Conservation (phyloP, 2,329 filamentous ascomycete genomes). For the Geosmithia flava region DNA sequence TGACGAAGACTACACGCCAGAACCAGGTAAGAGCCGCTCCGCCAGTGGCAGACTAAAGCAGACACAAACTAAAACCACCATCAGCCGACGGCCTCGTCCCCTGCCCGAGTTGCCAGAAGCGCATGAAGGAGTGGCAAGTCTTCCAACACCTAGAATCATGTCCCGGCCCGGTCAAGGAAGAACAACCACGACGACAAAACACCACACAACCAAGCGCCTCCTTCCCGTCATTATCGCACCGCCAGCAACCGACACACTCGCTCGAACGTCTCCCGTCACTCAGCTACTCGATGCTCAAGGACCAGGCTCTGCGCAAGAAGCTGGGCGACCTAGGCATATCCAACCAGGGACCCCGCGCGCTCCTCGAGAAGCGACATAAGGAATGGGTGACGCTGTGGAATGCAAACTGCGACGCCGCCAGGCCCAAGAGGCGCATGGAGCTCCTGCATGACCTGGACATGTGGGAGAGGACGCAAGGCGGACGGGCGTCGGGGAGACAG, state of each 20-base stretch:
- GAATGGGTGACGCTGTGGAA: slow-evolving; percentile 98
- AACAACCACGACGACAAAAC: not conserved
- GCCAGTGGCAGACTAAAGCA: not conserved
- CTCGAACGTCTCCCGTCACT: slow-evolving; percentile 62
- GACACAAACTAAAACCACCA: not conserved
- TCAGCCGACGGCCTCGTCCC: slow-evolving; percentile 63
- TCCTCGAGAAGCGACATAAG: slow-evolving; percentile 69
- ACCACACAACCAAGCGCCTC: slow-evolving; percentile 4
- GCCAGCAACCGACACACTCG: slow-evolving; percentile 19
- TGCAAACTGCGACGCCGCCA: slow-evolving; percentile 80
- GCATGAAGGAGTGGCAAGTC: slow-evolving; percentile 71
- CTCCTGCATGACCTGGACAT: slow-evolving; percentile 67
- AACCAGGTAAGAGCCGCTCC: slow-evolving; percentile 9
- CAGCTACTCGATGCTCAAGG: slow-evolving; percentile 81
- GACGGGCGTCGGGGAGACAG: slow-evolving; percentile 31
- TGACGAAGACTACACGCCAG: slow-evolving; percentile 17
- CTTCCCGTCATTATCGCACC: slow-evolving; percentile 4
- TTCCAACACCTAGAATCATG: slow-evolving; percentile 70
- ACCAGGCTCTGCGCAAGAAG: slow-evolving; percentile 66
- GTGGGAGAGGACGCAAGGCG: slow-evolving; percentile 79
- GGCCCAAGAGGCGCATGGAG: slow-evolving; percentile 57
- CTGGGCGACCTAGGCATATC: slow-evolving; percentile 70
- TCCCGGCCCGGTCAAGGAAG: slow-evolving; percentile 19
- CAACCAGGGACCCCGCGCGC: slow-evolving; percentile 49
- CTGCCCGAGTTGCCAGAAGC: slow-evolving; percentile 69